Base-by-base conservation (phyloP, 1,139 yeast genomes). In the Protomyces inundatus region DNA sequence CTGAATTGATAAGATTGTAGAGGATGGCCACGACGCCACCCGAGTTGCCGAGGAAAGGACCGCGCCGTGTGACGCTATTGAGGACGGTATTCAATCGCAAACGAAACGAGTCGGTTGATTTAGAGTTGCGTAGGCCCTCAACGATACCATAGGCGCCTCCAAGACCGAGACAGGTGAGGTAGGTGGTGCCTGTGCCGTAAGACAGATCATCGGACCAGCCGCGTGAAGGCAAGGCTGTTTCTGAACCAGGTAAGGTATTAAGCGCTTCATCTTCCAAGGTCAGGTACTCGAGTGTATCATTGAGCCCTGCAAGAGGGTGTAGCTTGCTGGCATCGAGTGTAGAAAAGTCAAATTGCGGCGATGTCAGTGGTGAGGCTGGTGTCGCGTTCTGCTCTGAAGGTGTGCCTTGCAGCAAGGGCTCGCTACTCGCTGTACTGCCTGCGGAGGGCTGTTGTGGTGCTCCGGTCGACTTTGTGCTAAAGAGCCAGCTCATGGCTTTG, bases 171-270 rank as follows among this genome's bases (percentile, higher is more conserved):
- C 82, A 83, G 36, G 61, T 39, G 7, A 93, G 81, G 75, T 93
- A 93, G 58, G 90, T 91, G 10, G 97, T 86, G 75, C 98, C 98
- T 10, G 98, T 88, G 71, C 98, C 98, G 77, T 95, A 93, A 82
- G 97, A 90, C 69, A 93, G 81, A 77, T 93, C 98, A 75, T 93
- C 98, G 14, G 91, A 83, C 96, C 97, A 93, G 72, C 95, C 96
- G 78, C 97, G 87, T 46, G 95, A 88, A 46, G 98, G 97, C 70
- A 93, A 83, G 66, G 93, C 76, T 66, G 97, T 96, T 73, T 88
- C 89, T 0, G 96, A 84, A 52, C 97, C 97, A 72, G 90, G 95
- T 71, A 88, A 77, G 30, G 83, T 77, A 61, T 84, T 83, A 69
- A 90, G 79, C 69, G 86, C 81, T 72, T 88, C 96, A 67, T 87